Conservation (phyloP, 495 filamentous ascomycete species). For the Talaromyces borbonicus region DNA sequence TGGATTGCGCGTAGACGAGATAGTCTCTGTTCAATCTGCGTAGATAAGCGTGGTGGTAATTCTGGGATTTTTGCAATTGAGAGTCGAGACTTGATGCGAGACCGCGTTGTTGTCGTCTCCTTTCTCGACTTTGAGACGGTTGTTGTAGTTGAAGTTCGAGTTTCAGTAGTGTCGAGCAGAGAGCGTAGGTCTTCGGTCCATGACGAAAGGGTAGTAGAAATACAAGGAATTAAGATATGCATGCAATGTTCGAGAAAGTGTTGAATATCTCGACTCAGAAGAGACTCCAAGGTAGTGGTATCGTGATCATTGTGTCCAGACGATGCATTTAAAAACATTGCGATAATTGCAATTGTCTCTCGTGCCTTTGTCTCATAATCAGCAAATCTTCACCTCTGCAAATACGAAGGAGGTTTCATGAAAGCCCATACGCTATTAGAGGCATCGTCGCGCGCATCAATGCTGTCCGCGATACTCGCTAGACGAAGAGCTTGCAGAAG, state of each 20-base stretch:
- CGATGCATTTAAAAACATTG: conserved; percentile 30
- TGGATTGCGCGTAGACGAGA: conserved; percentile 20
- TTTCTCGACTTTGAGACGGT: background rate
- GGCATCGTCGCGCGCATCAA: conserved; percentile 23
- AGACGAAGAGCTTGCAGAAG: conserved; percentile 24
- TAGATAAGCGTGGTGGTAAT: conserved; percentile 17
- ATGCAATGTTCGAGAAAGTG: conserved; percentile 25
- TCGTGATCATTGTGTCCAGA: conserved; percentile 16
- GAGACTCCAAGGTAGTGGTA: conserved; percentile 15
- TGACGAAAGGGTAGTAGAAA: conserved; percentile 21
- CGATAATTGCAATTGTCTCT: conserved; percentile 27
- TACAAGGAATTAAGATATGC: conserved; percentile 15
- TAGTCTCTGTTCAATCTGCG: conserved; percentile 20
- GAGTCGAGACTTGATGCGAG: conserved; percentile 9
- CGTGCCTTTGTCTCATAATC: conserved; percentile 16
- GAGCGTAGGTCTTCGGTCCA: conserved; percentile 21
- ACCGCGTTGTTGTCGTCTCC: conserved; percentile 7
- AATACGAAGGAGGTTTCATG: background rate
- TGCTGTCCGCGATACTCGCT: conserved; percentile 11
- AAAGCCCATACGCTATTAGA: conserved; percentile 29
- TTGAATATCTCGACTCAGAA: conserved; percentile 28
- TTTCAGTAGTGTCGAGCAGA: conserved; percentile 17
- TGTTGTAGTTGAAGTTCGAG: conserved; percentile 3
- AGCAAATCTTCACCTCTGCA: background rate
- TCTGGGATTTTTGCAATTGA: conserved; percentile 12